These are phyloP conservation scores for Barbarea vulgaris DNA, from an alignment of 345 rosid genomes.

Conservation along the genomic window DNA sequence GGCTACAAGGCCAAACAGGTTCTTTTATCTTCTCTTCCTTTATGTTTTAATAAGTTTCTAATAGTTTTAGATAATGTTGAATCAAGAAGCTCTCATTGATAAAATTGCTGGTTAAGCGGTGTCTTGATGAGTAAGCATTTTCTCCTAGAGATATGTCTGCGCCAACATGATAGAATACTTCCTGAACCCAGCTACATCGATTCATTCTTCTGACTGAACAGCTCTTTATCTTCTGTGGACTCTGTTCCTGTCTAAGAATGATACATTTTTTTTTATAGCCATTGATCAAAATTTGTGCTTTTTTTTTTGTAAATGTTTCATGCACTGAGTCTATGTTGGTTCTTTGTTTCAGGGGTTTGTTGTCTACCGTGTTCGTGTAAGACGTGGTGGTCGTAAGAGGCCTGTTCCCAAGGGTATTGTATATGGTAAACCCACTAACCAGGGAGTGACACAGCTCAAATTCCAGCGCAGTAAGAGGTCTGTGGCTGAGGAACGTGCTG, in stretches of 20 bases:
- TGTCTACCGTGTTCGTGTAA: constrained; percentile 78
- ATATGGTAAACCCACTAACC: constrained; percentile 87
- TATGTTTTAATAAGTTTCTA: not conserved
- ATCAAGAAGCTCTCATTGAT: not conserved
- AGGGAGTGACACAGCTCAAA: constrained; percentile 87
- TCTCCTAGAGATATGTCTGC: constrained; percentile 2
- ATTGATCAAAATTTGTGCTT: not conserved
- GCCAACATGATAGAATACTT: constrained; percentile 33
- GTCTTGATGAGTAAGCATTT: constrained; percentile 30
- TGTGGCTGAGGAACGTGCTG: constrained; percentile 88
- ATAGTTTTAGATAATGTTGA: not conserved
- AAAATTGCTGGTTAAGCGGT: constrained; percentile 40
- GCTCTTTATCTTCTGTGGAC: constrained; percentile 33
- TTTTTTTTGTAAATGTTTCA: not conserved
- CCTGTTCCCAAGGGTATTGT: constrained; percentile 90
- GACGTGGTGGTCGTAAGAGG: constrained; percentile 91
- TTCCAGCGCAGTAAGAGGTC: constrained; percentile 85
- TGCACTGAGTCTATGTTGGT: not conserved
- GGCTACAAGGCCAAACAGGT: constrained; percentile 99
- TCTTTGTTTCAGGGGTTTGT: constrained; percentile 55
- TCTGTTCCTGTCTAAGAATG: constrained; percentile 42
- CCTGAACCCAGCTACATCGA: constrained; percentile 40
- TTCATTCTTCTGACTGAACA: constrained; percentile 37
- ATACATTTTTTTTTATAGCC: constrained; percentile 15
- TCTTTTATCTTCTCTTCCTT: not conserved